Base-by-base conservation (phyloP, 768 basidiomycete genomes). In the Clathrus columnatus region DNA sequence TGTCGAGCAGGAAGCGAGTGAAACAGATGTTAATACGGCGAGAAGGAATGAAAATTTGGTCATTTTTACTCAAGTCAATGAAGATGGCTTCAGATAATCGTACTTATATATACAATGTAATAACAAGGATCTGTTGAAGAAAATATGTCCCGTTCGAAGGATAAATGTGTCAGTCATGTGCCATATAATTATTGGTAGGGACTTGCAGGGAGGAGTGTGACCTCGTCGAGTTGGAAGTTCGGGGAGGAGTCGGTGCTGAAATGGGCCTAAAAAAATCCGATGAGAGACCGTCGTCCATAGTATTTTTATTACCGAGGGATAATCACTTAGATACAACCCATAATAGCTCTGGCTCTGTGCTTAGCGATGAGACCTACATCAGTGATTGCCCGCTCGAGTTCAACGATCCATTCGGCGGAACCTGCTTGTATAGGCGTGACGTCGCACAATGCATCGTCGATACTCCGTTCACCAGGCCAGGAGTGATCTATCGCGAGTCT, bases 401-500 rank as follows among this genome's bases (percentile, higher is more conserved):
- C 36, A 11, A n/a, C 36, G 4, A n/a, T 36, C 14, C 4, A 36
- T 36, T 36, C n/a, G 36, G 6, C 30, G 14, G 14, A 32, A 7
- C 30, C 30, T 14, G 30, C 30, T 32, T 6, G 14, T 11, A n/a
- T 36, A 36, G 36, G 36, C 36, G n/a, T 14, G n/a, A 36, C 36
- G 36, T 36, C n/a, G 14, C n/a, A n/a, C 36, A 36, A 36, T 14
- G n/a, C n/a, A n/a, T n/a, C 11, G 36, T 36, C n/a, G n/a, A n/a
- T 3, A 14, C n/a, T 36, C n/a, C n/a, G 11, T 8, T 36, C 36
- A 8, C 36, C 36, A 36, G 36, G 36, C 36, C 36, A 36, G 36
- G 46, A 11, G 36, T 20, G 51, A 28, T 48, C 50, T 10, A 61
- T 21, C 5, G 53, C 58, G 18, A 70, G 50, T n/a, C 57, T 54